Evolutionary conservation across 2,329 filamentous ascomycete species (phyloP).

Genomic region (Rutstroemia sp.): DNA sequence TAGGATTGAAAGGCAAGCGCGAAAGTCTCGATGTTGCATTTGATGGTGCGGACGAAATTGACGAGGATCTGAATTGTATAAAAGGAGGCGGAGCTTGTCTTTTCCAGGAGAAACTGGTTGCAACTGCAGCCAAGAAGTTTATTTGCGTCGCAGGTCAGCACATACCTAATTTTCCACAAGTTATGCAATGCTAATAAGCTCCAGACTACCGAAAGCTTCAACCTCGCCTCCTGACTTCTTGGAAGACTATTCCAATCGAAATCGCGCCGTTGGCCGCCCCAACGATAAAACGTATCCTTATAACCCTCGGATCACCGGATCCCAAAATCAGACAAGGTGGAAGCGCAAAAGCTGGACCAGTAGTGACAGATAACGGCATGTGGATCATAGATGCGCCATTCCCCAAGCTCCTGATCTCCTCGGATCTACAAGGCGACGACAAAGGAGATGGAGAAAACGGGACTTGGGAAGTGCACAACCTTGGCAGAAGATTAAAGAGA

Average conservation of each 20-base stretch:
- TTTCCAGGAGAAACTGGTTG: constrained; percentile 96
- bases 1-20: constrained; percentile 31
- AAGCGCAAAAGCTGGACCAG: constrained; percentile 72
- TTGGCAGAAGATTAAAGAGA: constrained; percentile 68
- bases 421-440: constrained; percentile 39
- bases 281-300: constrained; percentile 67
- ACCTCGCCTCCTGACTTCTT: constrained; percentile 62
- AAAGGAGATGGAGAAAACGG: constrained; percentile 53
- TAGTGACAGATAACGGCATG: constrained; percentile 80
- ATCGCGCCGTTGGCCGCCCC: constrained; percentile 79
- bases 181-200: constrained; percentile 4
- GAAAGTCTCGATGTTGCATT: constrained; percentile 78
- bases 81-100: constrained; percentile 97
- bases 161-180: not conserved
- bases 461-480: constrained; percentile 69
- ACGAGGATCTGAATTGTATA: constrained; percentile 90
- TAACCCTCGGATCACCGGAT: constrained; percentile 61
- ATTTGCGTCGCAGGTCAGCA: constrained; percentile 71
- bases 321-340: constrained; percentile 67
- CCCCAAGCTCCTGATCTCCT: constrained; percentile 57
- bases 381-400: constrained; percentile 93
- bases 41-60: constrained; percentile 95
- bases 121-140: constrained; percentile 75
- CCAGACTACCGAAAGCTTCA: constrained; percentile 87
- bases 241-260: constrained; percentile 88